phyloP scores from a whole-genome alignment of 2,329 filamentous ascomycete species.

The Trichoderma guizhouense region DNA sequence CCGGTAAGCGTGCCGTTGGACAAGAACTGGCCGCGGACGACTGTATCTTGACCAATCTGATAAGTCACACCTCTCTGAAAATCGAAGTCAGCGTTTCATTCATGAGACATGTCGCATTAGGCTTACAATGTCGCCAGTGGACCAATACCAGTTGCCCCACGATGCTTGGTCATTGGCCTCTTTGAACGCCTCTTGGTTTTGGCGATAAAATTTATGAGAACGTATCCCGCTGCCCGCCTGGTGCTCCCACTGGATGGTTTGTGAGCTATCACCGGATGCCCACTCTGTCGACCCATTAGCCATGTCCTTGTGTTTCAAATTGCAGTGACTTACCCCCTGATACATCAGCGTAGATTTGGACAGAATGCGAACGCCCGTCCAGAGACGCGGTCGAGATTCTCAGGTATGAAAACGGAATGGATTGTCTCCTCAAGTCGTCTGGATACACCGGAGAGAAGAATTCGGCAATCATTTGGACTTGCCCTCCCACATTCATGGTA shows the following conservation, averaged over 20 bases:
- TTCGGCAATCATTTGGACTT: conserved; percentile 62
- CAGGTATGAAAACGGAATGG: conserved; percentile 68
- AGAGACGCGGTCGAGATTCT: conserved; percentile 59
- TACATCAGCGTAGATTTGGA: conserved; percentile 71
- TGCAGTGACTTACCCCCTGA: conserved; percentile 36
- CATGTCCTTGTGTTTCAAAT: background rate
- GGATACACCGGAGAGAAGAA: conserved; percentile 70
- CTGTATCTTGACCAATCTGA: conserved; percentile 64
- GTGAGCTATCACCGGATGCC: conserved; percentile 59
- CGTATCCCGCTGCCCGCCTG: conserved; percentile 48
- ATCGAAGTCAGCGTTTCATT: background rate
- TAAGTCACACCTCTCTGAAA: conserved; percentile 51
- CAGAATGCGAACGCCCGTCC: conserved; percentile 60
- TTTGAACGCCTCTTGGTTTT: conserved; percentile 61
- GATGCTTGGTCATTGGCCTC: conserved; percentile 69
- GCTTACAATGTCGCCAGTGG: conserved; percentile 51
- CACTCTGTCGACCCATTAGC: conserved; percentile 53
- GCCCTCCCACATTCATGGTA: conserved; percentile 59
- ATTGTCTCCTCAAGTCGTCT: conserved; percentile 63
- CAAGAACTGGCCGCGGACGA: conserved; percentile 66
- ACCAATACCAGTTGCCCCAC: conserved; percentile 80
- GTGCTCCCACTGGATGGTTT: conserved; percentile 61
- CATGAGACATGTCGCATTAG: background rate
- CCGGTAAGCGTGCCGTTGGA: conserved; percentile 61
- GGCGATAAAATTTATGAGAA: conserved; percentile 62